Evolutionary conservation across 2,329 filamentous ascomycete genomes (phyloP), one percentile per base, ranked within the genome.

Genomic region (Cytospora chrysosperma): DNA sequence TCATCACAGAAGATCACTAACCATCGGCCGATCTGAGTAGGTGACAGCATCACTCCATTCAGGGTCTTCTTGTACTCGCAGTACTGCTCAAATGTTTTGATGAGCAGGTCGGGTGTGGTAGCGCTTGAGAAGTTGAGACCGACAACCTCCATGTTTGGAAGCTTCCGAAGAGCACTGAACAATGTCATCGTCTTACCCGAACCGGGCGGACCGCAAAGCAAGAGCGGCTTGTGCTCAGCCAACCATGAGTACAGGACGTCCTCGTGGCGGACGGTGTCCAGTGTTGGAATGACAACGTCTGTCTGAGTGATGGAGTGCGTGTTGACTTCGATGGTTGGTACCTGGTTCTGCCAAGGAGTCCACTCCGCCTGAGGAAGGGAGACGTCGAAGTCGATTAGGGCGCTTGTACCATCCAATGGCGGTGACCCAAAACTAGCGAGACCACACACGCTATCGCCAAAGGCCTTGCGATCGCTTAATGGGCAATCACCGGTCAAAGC

Each of bases 131-230:
- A 99, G 78, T 99, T 99, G 74, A 99, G 91, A 56, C 95, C 95
- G 34, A 99, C 96, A 63, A 97, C 93, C 77, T 99, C 95, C 93
- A 99, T 97, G 74, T 97, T 97, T 4, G 94, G 94, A 63, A 99
- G 82, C 77, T 99, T 99, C 68, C 95, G 89, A 60, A 99, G 86
- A 37, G 95, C 95, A 74, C 94, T 97, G 81, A 99, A 99, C 15
- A 99, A 82, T 13, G 95, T 99, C 95, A 99, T 99, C 5, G 95
- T 99, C 81, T 99, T 99, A 82, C 95, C 95, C 58, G 95, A 99
- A 80, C 95, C 95, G 64, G 95, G 95, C 73, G 95, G 96, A 76
- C 95, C 96, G 75, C 95, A 99, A 19, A 99, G 89, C 59, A 99
- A 82, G 21, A 99, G 82, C 15, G 96, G 95, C 79, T 99, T 99